phyloP scores from a whole-genome alignment of 495 filamentous ascomycete genomes.

The Bacidia gigantensis region DNA sequence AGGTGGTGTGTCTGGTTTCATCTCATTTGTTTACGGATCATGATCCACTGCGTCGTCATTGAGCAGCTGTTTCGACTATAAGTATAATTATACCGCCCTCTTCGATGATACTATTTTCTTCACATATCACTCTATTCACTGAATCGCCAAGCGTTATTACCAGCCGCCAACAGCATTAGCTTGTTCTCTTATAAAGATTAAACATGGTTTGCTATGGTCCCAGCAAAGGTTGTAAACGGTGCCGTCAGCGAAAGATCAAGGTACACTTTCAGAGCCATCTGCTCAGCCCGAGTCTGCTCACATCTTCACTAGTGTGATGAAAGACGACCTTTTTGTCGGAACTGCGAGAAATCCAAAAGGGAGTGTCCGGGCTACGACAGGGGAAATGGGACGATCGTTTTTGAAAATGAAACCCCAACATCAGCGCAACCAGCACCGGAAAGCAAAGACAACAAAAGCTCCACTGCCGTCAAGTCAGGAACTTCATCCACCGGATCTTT shows the following conservation, averaged over 20 bases:
- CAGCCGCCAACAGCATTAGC: background rate
- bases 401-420: background rate
- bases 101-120: too few relatives aligned
- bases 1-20: background rate
- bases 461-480: background rate
- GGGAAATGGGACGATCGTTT: background rate
- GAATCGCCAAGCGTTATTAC: too few relatives aligned
- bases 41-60: background rate
- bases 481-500: background rate
- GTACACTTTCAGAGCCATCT: background rate
- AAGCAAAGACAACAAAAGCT: background rate
- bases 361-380: conserved; percentile 5
- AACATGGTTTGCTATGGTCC: conserved; percentile 6
- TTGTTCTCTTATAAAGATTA: background rate
- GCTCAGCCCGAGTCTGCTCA: background rate
- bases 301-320: background rate
- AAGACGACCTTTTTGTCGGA: conserved; percentile 3
- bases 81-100: too few relatives aligned
- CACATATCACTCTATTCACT: too few relatives aligned
- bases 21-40: background rate
- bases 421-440: background rate
- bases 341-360: conserved; percentile 5
- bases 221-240: conserved; percentile 2
- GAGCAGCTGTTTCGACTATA: too few relatives aligned
- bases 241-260: conserved; percentile 3